Conservation (phyloP, 139 green algal species). For the Micromonas commoda region DNA sequence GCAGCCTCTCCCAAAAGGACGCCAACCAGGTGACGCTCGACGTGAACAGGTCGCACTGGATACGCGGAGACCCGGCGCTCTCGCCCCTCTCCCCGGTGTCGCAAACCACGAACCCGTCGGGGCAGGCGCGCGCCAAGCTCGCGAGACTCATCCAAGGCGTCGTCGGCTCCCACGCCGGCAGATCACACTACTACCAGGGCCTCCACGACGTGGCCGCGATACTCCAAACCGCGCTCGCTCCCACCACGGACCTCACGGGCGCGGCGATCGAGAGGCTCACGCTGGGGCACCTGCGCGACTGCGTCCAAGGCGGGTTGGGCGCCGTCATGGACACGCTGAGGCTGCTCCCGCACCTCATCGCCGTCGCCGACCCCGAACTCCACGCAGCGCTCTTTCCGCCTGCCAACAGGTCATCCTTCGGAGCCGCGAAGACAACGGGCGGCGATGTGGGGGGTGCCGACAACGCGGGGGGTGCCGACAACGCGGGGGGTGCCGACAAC, state of each 20-base stretch:
- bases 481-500: background rate
- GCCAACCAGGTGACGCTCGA: background rate
- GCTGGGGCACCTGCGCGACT: slow-evolving; percentile 21
- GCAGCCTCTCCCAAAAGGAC: background rate
- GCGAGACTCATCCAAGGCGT: background rate
- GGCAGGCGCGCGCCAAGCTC: background rate
- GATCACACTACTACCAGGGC: slow-evolving; percentile 33
- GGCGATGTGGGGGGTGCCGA: background rate
- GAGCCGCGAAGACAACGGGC: background rate
- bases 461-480: background rate
- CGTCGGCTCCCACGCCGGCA: background rate
- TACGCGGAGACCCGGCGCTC: background rate
- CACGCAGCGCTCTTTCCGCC: background rate
- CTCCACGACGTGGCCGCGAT: slow-evolving; percentile 35
- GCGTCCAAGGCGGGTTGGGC: background rate
- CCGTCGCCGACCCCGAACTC: background rate
- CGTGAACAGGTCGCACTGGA: background rate
- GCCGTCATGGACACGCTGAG: background rate
- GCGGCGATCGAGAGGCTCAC: slow-evolving; percentile 6
- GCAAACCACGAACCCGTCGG: background rate
- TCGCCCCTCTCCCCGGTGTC: background rate
- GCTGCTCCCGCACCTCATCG: background rate
- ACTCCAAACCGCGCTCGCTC: slow-evolving; percentile 12
- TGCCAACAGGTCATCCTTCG: background rate
- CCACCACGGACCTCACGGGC: background rate